A percentile compares a stretch with the other conserved stretches of the same genome.
Evolutionary conservation across 768 basidiomycete genomes (phyloP).

Genomic region (Russula sp.): DNA sequence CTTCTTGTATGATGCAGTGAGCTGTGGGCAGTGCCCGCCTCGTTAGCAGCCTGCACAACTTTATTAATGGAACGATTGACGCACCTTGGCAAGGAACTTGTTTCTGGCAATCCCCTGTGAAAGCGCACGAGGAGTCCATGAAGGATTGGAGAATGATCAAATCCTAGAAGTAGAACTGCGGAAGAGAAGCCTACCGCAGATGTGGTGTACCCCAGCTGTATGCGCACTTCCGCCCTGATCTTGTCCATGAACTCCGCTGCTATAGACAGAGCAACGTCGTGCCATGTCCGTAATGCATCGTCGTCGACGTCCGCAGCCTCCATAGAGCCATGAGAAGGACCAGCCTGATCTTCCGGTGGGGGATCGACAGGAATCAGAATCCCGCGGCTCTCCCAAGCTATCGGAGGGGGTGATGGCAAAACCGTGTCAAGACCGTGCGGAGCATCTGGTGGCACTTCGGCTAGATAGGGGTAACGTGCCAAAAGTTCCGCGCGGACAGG

Average conservation of each 20-base stretch:
- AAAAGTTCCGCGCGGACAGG: constrained; percentile 73
- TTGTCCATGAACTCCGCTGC: constrained; percentile 82
- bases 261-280: constrained; percentile 84
- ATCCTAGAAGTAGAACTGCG: too few relatives aligned
- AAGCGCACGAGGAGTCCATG: background rate
- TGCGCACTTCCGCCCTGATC: constrained; percentile 58
- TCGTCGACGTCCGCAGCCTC: constrained; percentile 20
- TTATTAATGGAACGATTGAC: constrained; percentile 4
- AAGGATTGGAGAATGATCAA: background rate
- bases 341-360: constrained; percentile 12
- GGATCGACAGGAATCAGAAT: constrained; percentile 52
- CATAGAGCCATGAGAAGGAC: background rate
- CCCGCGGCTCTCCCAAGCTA: constrained; percentile 56
- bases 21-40: constrained; percentile 34
- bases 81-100: constrained; percentile 90
- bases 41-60: background rate
- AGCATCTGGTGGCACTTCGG: constrained; percentile 57
- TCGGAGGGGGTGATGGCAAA: constrained; percentile 62
- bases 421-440: constrained; percentile 67
- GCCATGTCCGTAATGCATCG: constrained; percentile 58
- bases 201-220: constrained; percentile 82
- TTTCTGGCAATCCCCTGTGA: constrained; percentile 81
- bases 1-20: constrained; percentile 89
- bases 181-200: constrained; percentile 60
- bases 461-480: constrained; percentile 68